Base-by-base conservation (phyloP, 2,329 filamentous ascomycete genomes). In the Pseudogymnoascus sp. region DNA sequence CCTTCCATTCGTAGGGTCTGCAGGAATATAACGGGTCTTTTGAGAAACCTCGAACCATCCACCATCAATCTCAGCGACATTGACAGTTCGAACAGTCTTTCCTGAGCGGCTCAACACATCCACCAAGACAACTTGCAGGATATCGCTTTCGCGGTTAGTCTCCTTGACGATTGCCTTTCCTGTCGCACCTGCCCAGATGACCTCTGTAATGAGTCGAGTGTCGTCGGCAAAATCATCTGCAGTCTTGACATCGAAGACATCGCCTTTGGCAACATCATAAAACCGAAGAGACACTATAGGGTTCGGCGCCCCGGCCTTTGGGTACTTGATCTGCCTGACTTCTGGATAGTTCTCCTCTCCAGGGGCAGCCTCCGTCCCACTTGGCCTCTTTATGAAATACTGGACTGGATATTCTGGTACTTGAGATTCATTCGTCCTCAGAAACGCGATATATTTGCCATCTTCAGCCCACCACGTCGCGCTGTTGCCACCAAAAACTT, bases 21-120 rank as follows among this genome's bases (percentile, higher is more conserved):
- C 90, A 1, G 94, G 94, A 63, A 99, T 87, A 71, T 89, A 97
- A 12, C 80, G 86, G 3, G 92, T 96, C 42, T 88, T 84, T 69
- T 96, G 88, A 0, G 91, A 91, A 42, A 96, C 91, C 76, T 99
- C 94, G 69, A 97, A 93, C 94, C 94, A 99, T 35, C 94, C 95
- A 21, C 92, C 92, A 73, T 99, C 94, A n/a, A 97, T 80, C 63
- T 88, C 81, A 66, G 86, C 84, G 58, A 97, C 85, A 73, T 99
- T 86, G 58, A 90, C 83, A 17, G 86, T 88, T 66, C 93, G 83
- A 58, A 97, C 86, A 0, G 90, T 88, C 73, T 88, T 89, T 31
- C 91, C 92, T 17, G 83, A 86, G 58, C 91, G 87, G 2, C 81
- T 77, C 21, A 79, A 76, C 4, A 94, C 89, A 71, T 99, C 91